Evolutionary conservation across 1,139 yeast genomes (phyloP).

Genomic region (Meyerozyma smithsonii): DNA sequence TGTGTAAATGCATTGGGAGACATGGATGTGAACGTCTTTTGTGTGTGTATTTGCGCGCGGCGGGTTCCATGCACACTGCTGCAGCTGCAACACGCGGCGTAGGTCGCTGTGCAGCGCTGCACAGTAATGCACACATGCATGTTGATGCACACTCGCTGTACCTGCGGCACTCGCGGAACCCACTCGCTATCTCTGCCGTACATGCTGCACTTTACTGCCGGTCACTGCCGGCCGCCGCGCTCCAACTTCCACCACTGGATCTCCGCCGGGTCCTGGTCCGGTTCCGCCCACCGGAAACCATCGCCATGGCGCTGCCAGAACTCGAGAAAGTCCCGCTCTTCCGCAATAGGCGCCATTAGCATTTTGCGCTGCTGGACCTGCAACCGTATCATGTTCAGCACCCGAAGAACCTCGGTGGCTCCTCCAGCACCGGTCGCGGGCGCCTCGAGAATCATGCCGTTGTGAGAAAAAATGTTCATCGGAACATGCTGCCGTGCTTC

Average conservation of each 20-base stretch:
- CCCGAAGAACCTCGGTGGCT: slow-evolving; percentile 13
- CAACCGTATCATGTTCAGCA: slow-evolving; percentile 15
- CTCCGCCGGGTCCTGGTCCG: slow-evolving; percentile 17
- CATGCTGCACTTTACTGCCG: too few species aligned
- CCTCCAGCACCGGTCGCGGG: slow-evolving; percentile 12
- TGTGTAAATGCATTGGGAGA: background rate
- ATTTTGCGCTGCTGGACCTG: slow-evolving; percentile 27
- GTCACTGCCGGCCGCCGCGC: too few species aligned
- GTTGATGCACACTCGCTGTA: too few species aligned
- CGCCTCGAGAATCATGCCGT: slow-evolving; percentile 27
- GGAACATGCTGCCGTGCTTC: slow-evolving; percentile 21
- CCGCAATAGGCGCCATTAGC: slow-evolving; percentile 29
- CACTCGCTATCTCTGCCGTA: too few species aligned
- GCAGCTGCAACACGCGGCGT: too few species aligned
- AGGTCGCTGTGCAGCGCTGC: too few species aligned
- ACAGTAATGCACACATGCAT: too few species aligned
- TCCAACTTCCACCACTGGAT: background rate
- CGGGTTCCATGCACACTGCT: too few species aligned
- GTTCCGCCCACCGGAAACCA: slow-evolving; percentile 17
- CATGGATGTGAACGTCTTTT: too few species aligned
- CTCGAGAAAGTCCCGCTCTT: slow-evolving; percentile 34
- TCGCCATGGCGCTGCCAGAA: slow-evolving; percentile 36
- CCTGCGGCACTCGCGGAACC: too few species aligned
- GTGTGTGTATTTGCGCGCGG: too few species aligned
- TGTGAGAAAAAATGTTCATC: slow-evolving; percentile 16